Percentiles rank a stretch among this genome's conserved stretches.
phyloP scores from a whole-genome alignment of 2,329 filamentous ascomycete species.

The Arachnomyces sp. region DNA sequence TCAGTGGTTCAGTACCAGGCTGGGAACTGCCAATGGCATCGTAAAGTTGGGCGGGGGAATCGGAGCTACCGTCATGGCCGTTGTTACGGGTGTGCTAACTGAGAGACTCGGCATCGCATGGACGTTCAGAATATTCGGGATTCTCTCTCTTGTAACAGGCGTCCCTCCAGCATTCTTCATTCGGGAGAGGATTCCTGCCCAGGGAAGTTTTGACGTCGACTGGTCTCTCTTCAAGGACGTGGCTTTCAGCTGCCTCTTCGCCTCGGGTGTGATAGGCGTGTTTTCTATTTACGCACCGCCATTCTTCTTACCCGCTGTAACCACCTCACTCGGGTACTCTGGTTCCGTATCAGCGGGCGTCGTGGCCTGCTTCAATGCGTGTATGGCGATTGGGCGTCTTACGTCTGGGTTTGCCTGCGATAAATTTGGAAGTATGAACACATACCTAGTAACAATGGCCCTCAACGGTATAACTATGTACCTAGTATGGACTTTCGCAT shows the following conservation, averaged over 20 bases:
- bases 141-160: conserved; percentile 46
- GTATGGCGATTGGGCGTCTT: conserved; percentile 51
- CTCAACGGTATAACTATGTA: conserved; percentile 52
- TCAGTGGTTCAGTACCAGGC: conserved; percentile 48
- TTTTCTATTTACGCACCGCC: conserved; percentile 55
- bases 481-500: conserved; percentile 53
- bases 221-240: conserved; percentile 47
- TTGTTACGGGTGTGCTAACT: conserved; percentile 43
- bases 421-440: conserved; percentile 47
- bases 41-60: conserved; percentile 48
- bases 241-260: conserved; percentile 46
- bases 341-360: conserved; percentile 48
- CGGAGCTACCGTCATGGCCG: conserved; percentile 47
- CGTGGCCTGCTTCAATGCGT: conserved; percentile 54
- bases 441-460: conserved; percentile 43
- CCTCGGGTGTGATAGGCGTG: conserved; percentile 47
- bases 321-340: conserved; percentile 46
- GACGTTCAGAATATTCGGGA: conserved; percentile 46
- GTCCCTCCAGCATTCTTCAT: conserved; percentile 49
- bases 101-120: conserved; percentile 39
- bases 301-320: conserved; percentile 53
- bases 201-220: conserved; percentile 38
- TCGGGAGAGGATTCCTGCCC: conserved; percentile 38
- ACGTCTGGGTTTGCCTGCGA: conserved; percentile 48
- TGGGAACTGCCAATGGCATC: conserved; percentile 49